phyloP scores from a whole-genome alignment of 495 filamentous ascomycete species.

The Lasiosphaeris hirsuta region DNA sequence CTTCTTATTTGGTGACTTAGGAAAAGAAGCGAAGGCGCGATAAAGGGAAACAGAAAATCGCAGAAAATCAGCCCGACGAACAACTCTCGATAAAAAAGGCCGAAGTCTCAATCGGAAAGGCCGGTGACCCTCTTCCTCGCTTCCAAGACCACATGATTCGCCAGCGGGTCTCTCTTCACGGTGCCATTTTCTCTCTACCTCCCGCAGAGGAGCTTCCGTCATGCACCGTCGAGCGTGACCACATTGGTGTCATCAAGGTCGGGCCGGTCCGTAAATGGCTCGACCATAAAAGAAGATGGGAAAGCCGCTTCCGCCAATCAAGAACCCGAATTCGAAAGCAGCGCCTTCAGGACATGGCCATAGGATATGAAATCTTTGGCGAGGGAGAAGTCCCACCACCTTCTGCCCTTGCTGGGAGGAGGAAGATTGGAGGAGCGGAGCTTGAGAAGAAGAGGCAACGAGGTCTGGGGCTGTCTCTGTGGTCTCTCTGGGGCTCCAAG shows the following conservation, averaged over 20 bases:
- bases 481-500: conserved; percentile 81
- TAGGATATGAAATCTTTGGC: conserved; percentile 64
- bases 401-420: conserved; percentile 72
- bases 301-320: conserved; percentile 61
- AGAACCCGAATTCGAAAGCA: conserved; percentile 66
- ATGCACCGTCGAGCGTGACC: conserved; percentile 55
- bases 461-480: conserved; percentile 75
- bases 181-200: conserved; percentile 63
- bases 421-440: conserved; percentile 44
- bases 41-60: conserved; percentile 1
- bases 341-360: conserved; percentile 64
- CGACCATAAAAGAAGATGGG: conserved; percentile 64
- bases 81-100: not conserved
- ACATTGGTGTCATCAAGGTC: conserved; percentile 75
- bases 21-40: not conserved
- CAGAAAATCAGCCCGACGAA: conserved; percentile 2
- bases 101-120: conserved; percentile 61
- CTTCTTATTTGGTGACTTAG: not conserved
- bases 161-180: conserved; percentile 75
- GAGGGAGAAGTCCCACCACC: conserved; percentile 77
- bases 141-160: conserved; percentile 88
- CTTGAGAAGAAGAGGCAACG: conserved; percentile 49
- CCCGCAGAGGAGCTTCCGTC: conserved; percentile 58
- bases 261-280: conserved; percentile 83
- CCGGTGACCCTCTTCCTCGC: conserved; percentile 74